These are phyloP conservation scores for Pseudocercospora cruenta DNA, from an alignment of 2,329 filamentous ascomycete species.

Conservation along the genomic window DNA sequence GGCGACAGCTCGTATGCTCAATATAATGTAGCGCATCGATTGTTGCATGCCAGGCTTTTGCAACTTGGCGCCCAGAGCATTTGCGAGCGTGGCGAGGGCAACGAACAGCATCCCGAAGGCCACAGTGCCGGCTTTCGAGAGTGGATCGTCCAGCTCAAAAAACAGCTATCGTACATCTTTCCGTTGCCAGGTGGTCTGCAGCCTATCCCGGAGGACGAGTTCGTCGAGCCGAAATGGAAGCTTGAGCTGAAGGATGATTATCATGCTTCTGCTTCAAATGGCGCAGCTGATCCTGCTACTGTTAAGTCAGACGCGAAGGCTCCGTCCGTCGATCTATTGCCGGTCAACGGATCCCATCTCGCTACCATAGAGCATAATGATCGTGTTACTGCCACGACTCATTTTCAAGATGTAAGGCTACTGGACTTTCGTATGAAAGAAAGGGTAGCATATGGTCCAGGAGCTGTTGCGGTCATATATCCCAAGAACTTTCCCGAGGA, in stretches of 20 bases:
- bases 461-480: slow-evolving; percentile 78
- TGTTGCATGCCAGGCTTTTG: slow-evolving; percentile 79
- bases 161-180: slow-evolving; percentile 66
- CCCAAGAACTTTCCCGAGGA: slow-evolving; percentile 86
- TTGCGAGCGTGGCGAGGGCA: slow-evolving; percentile 79
- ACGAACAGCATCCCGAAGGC: slow-evolving; percentile 93
- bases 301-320: neutral
- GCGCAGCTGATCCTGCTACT: neutral
- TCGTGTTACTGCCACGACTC: slow-evolving; percentile 72
- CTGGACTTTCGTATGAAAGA: slow-evolving; percentile 61
- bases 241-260: slow-evolving; percentile 43
- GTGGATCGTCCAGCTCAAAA: slow-evolving; percentile 61
- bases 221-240: slow-evolving; percentile 75
- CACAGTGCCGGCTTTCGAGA: slow-evolving; percentile 50
- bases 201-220: slow-evolving; percentile 73
- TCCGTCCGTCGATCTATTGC: slow-evolving; percentile 54
- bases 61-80: slow-evolving; percentile 82
- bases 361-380: slow-evolving; percentile 68
- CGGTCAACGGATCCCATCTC: slow-evolving; percentile 60
- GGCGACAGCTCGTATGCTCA: slow-evolving; percentile 95
- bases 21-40: slow-evolving; percentile 89
- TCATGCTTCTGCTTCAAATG: slow-evolving; percentile 1
- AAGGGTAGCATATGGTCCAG: slow-evolving; percentile 63
- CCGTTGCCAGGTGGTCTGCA: slow-evolving; percentile 69
- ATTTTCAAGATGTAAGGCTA: slow-evolving; percentile 94